Conservation (phyloP, 768 basidiomycete genomes). For the Gymnopilus junonius region DNA sequence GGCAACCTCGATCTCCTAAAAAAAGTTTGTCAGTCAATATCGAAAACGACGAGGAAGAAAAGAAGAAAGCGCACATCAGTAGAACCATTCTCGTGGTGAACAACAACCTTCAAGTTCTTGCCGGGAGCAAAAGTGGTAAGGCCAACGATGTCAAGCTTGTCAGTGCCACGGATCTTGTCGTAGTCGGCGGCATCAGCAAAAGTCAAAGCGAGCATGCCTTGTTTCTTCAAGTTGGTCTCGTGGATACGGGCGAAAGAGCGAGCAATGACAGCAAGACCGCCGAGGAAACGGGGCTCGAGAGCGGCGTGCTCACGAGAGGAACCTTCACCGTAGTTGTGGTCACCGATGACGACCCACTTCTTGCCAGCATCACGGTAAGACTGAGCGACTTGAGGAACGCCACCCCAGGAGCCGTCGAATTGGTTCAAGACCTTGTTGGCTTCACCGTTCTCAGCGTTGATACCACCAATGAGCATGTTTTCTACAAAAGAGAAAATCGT, state of each 20-base stretch:
- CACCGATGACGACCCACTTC: constrained; percentile 98
- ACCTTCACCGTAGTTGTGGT: constrained; percentile 96
- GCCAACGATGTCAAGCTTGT: constrained; percentile 89
- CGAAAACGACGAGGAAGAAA: background rate
- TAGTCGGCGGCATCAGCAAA: constrained; percentile 94
- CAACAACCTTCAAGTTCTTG: constrained; percentile 83
- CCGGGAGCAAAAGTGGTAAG: constrained; percentile 89
- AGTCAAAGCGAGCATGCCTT: constrained; percentile 97
- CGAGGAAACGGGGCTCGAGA: constrained; percentile 93
- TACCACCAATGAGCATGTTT: constrained; percentile 97
- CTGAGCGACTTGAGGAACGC: constrained; percentile 85
- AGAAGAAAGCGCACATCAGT: constrained; percentile 60
- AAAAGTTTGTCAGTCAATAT: constrained; percentile 16
- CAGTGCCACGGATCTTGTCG: constrained; percentile 86
- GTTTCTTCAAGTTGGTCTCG: constrained; percentile 99
- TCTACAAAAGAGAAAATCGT: constrained; percentile 49
- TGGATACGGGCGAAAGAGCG: constrained; percentile 98
- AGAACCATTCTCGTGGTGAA: constrained; percentile 83
- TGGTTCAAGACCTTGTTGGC: constrained; percentile 97
- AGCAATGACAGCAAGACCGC: constrained; percentile 94
- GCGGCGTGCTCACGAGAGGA: constrained; percentile 98
- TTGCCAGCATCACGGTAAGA: constrained; percentile 88
- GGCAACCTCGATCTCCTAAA: constrained; percentile 72
- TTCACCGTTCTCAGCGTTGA: constrained; percentile 93
- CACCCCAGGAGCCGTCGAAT: constrained; percentile 81